Base-by-base conservation (phyloP, 106 monocot genomes). In the Posidonia australis region DNA sequence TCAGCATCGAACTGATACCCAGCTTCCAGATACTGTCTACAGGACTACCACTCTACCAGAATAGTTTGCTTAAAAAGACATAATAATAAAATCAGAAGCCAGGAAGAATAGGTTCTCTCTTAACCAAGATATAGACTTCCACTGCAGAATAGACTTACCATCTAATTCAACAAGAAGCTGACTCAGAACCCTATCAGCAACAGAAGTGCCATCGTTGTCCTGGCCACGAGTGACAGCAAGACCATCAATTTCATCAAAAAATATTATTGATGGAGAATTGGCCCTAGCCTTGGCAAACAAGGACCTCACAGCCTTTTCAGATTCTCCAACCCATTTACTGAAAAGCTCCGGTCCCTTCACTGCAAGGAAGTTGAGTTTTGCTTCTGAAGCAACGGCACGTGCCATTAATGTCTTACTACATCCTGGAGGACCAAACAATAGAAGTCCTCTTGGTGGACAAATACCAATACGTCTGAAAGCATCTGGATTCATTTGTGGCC, bases 181-280 rank as follows among this genome's bases (percentile, higher is more conserved):
- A 61, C 75, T 85, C 36, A 98, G 45, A 36, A 98, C 96, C 78
- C 96, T 78, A 65, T 87, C 96, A 67, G 65, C 80, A 54, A 98
- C 96, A 60, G 82, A 98, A 25, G 79, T 77, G 18, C 90, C 82
- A 83, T 87, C 96, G 75, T 76, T 69, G 52, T 82, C 90, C 11
- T 77, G 77, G 10, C 96, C 96, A 54, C 96, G 80, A 46, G 87
- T 87, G 54, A 81, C 72, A 31, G 90, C 96, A 58, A 98, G 85
- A 16, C 84, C 90, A 79, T 98, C 96, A 63, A 98, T 91, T 74
- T 98, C 96, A 79, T 98, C 96, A 75, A 98, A 98, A 78, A 98
- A 98, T 76, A 98, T 87, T 61, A 98, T 91, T 46, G 96, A 78
- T n/a, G 96, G 96, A 70, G 86, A 65, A 65, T 98, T 98, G 10